Conservation (phyloP, 2,329 filamentous ascomycete genomes). For the Dactylonectria estremocensis region DNA sequence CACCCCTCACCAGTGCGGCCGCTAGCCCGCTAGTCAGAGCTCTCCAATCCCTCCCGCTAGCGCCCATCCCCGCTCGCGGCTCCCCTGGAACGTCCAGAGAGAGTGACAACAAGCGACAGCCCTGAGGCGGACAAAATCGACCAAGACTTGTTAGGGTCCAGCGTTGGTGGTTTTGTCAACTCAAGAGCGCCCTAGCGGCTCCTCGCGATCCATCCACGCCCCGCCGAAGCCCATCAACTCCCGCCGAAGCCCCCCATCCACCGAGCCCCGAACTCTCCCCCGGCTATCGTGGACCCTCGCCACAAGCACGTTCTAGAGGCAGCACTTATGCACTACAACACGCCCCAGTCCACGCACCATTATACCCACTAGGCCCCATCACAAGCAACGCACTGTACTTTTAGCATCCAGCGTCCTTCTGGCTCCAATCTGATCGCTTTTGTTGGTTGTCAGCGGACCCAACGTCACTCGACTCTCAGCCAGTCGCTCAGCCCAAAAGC, state of each 20-base stretch:
- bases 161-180: slow-evolving; percentile 17
- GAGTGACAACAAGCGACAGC: not conserved
- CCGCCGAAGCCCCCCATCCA: slow-evolving; percentile 13
- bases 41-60: slow-evolving; percentile 17
- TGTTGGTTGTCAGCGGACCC: slow-evolving; percentile 27
- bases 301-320: slow-evolving; percentile 10
- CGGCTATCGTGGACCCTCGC: slow-evolving; percentile 22
- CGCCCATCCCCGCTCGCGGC: slow-evolving; percentile 11
- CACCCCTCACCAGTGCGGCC: slow-evolving; percentile 3
- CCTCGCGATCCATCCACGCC: slow-evolving; percentile 25
- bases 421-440: slow-evolving; percentile 11
- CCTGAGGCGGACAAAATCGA: not conserved
- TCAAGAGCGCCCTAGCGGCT: slow-evolving; percentile 23
- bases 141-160: not conserved
- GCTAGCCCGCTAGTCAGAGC: slow-evolving; percentile 17
- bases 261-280: slow-evolving; percentile 23
- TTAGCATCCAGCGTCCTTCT: slow-evolving; percentile 21
- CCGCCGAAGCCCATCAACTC: slow-evolving; percentile 19
- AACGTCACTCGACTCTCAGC: slow-evolving; percentile 33
- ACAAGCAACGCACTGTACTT: slow-evolving; percentile 12
- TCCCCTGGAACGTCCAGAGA: slow-evolving; percentile 10
- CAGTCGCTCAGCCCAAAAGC: not conserved
- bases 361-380: not conserved
- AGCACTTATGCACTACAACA: slow-evolving; percentile 17
- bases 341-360: not conserved